phyloP scores from a whole-genome alignment of 2,329 filamentous ascomycete genomes.

The Clarireedia hainanense region DNA sequence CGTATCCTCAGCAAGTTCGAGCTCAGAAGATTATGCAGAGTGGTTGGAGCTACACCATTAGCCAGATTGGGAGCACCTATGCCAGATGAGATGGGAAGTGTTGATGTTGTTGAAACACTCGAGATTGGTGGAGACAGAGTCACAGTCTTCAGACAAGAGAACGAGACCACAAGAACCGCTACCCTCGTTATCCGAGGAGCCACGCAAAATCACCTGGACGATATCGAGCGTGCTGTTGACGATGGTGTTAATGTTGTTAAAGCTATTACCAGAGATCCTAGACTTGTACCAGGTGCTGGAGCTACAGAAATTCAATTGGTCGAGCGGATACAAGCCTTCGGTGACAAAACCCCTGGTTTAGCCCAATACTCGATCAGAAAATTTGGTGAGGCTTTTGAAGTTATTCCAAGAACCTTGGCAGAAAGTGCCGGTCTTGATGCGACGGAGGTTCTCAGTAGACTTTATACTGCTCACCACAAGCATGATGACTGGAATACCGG shows the following conservation, averaged over 20 bases:
- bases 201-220: conserved; percentile 96
- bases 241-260: conserved; percentile 98
- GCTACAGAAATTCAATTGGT: conserved; percentile 92
- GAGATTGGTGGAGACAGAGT: conserved; percentile 98
- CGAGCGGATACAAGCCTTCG: conserved; percentile 82
- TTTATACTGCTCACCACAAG: conserved; percentile 91
- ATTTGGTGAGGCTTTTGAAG: conserved; percentile 95
- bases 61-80: conserved; percentile 93
- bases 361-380: conserved; percentile 97
- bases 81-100: conserved; percentile 97
- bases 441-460: conserved; percentile 85
- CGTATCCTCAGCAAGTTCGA: conserved; percentile 98
- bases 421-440: conserved; percentile 94
- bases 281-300: conserved; percentile 87
- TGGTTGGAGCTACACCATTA: conserved; percentile 93
- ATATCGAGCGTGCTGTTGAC: conserved; percentile 93
- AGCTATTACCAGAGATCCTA: conserved; percentile 88
- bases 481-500: conserved; percentile 84
- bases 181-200: conserved; percentile 91
- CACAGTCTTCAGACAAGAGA: conserved; percentile 96
- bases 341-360: conserved; percentile 86
- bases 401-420: conserved; percentile 86
- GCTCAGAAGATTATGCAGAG: conserved; percentile 85
- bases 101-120: conserved; percentile 92
- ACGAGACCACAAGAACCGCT: conserved; percentile 83